These are phyloP conservation scores for Pichia eremophila DNA, from an alignment of 805 yeast genomes.

Conservation along the genomic window DNA sequence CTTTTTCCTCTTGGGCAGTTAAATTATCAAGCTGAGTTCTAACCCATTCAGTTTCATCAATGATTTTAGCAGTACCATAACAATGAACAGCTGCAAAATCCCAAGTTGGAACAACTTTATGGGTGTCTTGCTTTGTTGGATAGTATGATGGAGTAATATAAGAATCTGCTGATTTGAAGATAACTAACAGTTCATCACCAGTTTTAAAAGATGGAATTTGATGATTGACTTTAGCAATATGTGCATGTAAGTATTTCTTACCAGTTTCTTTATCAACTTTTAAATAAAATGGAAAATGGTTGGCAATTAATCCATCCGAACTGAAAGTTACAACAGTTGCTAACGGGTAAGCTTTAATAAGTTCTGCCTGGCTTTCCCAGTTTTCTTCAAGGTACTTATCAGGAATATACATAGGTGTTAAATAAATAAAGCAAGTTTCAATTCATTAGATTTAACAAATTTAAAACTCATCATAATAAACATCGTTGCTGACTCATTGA, in stretches of 20 bases:
- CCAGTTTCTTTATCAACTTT: conserved; percentile 23
- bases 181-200: conserved; percentile 34
- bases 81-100: conserved; percentile 50
- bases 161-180: conserved; percentile 42
- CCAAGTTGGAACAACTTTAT: conserved; percentile 66
- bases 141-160: conserved; percentile 56
- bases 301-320: conserved; percentile 37
- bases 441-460: too few relatives aligned
- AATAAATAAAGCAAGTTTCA: neutral
- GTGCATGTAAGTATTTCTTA: conserved; percentile 35
- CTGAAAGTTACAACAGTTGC: conserved; percentile 39
- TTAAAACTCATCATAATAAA: too few relatives aligned
- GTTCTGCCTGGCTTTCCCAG: conserved; percentile 30
- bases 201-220: conserved; percentile 35
- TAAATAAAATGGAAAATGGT: conserved; percentile 48
- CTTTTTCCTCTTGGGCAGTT: conserved; percentile 38
- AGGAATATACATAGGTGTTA: conserved; percentile 22
- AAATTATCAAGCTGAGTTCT: conserved; percentile 34
- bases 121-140: conserved; percentile 44
- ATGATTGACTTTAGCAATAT: conserved; percentile 43
- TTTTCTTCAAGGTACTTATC: conserved; percentile 17
- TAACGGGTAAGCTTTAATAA: conserved; percentile 41
- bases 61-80: conserved; percentile 38
- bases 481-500: neutral
- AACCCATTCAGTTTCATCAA: conserved; percentile 40